Conservation (phyloP, 1,284 basidiomycete genomes). For the Pseudozyma hubeiensis region DNA sequence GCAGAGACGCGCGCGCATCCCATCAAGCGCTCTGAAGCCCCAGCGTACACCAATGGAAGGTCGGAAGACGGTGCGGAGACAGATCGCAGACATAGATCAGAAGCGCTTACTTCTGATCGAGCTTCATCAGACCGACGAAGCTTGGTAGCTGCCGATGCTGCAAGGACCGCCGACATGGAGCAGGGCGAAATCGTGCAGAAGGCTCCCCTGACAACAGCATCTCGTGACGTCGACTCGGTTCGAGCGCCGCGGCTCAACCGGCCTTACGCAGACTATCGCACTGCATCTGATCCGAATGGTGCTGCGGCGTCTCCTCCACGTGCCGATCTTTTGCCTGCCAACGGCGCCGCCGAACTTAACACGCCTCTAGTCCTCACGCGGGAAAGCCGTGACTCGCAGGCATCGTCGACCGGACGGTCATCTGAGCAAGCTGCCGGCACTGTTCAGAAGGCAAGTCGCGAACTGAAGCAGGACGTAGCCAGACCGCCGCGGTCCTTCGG, state of each 20-base stretch:
- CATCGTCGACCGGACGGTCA: neutral
- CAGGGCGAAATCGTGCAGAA: neutral
- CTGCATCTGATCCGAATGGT: neutral
- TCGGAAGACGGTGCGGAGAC: constrained; percentile 8
- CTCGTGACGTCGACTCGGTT: neutral
- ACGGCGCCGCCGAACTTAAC: constrained; percentile 9
- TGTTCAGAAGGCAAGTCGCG: neutral
- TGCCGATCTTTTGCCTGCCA: neutral
- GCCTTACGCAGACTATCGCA: neutral
- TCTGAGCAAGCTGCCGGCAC: neutral
- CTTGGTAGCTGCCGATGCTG: neutral
- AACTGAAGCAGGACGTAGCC: neutral
- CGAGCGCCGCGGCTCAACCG: neutral
- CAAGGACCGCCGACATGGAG: neutral
- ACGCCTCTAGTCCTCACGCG: constrained; percentile 1
- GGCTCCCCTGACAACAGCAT: neutral
- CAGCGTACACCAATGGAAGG: constrained; percentile 2
- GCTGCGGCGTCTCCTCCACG: neutral
- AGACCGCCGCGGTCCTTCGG: constrained; percentile 27
- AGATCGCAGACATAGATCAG: constrained; percentile 6
- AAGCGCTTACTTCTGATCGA: neutral
- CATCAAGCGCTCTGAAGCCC: neutral
- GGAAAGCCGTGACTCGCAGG: neutral
- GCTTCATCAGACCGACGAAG: neutral
- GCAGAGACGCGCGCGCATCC: neutral